phyloP scores from a whole-genome alignment of 1,284 basidiomycete species.

The Sanghuangporus sanghuang region DNA sequence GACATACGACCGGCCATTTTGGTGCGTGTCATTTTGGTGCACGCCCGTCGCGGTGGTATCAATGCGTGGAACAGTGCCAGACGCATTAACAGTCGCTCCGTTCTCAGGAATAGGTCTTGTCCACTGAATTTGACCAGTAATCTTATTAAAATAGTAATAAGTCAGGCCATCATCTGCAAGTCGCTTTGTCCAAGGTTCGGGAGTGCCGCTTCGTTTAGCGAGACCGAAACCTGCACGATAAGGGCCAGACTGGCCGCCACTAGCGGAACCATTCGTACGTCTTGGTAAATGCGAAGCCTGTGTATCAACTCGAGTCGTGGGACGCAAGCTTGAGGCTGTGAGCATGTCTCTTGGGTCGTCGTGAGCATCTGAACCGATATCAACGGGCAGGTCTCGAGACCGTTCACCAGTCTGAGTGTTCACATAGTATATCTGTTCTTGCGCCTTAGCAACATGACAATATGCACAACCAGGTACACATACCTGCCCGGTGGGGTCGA shows the following conservation, averaged over 20 bases:
- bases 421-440: conserved; percentile 80
- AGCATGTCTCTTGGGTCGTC: conserved; percentile 53
- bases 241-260: conserved; percentile 19
- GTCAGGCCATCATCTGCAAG: conserved; percentile 82
- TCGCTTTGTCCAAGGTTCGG: conserved; percentile 75
- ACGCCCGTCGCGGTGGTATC: conserved; percentile 1
- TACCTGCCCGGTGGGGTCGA: conserved; percentile 70
- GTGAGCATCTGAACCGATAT: conserved; percentile 51
- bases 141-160: conserved; percentile 75
- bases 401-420: conserved; percentile 89
- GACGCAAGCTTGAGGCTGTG: conserved; percentile 48
- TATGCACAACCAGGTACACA: conserved; percentile 1
- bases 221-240: conserved; percentile 55
- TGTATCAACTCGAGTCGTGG: conserved; percentile 46
- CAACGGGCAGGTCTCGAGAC: conserved; percentile 79
- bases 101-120: conserved; percentile 45
- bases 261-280: conserved; percentile 24
- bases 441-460: neutral
- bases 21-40: conserved; percentile 2
- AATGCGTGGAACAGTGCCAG: neutral
- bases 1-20: conserved; percentile 7
- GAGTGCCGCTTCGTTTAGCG: conserved; percentile 51
- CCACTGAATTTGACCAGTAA: conserved; percentile 67
- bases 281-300: conserved; percentile 31
- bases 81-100: neutral